These are phyloP conservation scores for Paecilomyces dactylethromorphus DNA, from an alignment of 2,329 filamentous ascomycete genomes.

Conservation along the genomic window DNA sequence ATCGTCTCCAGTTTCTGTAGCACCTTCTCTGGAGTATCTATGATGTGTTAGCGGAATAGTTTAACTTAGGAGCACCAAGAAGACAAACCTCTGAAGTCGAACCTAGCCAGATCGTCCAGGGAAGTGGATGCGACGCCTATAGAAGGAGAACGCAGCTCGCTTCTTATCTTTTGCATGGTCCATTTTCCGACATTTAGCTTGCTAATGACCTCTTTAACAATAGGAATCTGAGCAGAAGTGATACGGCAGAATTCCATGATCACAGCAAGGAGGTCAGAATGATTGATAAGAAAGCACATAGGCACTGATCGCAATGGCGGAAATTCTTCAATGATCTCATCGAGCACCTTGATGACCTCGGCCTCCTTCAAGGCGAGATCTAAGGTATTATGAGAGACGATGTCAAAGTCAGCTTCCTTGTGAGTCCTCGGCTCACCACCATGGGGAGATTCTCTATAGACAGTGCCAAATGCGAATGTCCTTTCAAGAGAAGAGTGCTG, in stretches of 20 bases:
- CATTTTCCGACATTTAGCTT: slow-evolving; percentile 76
- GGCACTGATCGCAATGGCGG: slow-evolving; percentile 63
- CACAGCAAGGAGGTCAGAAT: slow-evolving; percentile 75
- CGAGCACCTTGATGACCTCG: slow-evolving; percentile 86
- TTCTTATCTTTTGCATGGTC: slow-evolving; percentile 76
- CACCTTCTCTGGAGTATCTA: slow-evolving; percentile 65
- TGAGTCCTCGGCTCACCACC: slow-evolving; percentile 77
- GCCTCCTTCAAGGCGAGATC: slow-evolving; percentile 88
- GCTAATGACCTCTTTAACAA: slow-evolving; percentile 76
- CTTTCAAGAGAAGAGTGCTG: slow-evolving; percentile 59
- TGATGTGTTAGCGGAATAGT: slow-evolving; percentile 45
- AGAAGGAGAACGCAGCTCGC: slow-evolving; percentile 71
- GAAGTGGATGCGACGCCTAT: slow-evolving; percentile 83
- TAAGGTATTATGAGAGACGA: slow-evolving; percentile 73
- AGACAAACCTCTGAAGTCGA: slow-evolving; percentile 73
- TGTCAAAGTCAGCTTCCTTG: slow-evolving; percentile 92
- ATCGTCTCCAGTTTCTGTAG: slow-evolving; percentile 53
- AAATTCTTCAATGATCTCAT: slow-evolving; percentile 79
- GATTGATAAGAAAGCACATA: slow-evolving; percentile 87
- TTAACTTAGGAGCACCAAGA: slow-evolving; percentile 48
- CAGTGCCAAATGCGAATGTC: slow-evolving; percentile 79
- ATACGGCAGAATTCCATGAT: slow-evolving; percentile 91
- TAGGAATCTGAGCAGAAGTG: slow-evolving; percentile 57
- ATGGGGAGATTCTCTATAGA: slow-evolving; percentile 72
- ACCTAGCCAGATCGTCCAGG: slow-evolving; percentile 80